A percentile compares a stretch with the other conserved stretches of the same genome.
Conservation (phyloP, 257 asterid species). For the Solanum tarapatanum region DNA sequence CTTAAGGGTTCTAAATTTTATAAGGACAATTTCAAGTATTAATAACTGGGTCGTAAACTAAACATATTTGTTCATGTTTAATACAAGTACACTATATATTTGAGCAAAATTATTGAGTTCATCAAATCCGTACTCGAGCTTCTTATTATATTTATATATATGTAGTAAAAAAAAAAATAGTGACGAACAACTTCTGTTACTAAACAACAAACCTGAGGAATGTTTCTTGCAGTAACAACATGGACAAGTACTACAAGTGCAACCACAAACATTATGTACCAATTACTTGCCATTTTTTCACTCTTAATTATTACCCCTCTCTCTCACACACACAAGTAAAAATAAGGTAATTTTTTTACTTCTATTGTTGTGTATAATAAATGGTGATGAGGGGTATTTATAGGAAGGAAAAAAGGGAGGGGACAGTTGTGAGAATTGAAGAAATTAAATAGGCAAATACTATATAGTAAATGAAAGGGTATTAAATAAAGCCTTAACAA, state of each 20-base stretch:
- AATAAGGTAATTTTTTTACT: not conserved
- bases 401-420: slow-evolving; percentile 1
- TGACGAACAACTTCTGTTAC: not conserved
- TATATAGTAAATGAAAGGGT: slow-evolving; percentile 18
- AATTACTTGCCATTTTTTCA: slow-evolving; percentile 22
- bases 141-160: too few relatives aligned
- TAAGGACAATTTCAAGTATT: rapidly evolving
- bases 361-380: not conserved
- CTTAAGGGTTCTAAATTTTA: too few relatives aligned
- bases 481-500: slow-evolving; percentile 8
- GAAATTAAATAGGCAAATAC: not conserved
- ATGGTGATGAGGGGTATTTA: slow-evolving; percentile 11
- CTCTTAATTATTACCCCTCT: not conserved
- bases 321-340: not conserved
- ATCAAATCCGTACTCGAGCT: rapidly evolving
- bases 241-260: slow-evolving; percentile 16
- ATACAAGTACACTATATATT: too few relatives aligned
- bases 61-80: too few relatives aligned
- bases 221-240: slow-evolving; percentile 40
- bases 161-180: not conserved
- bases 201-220: slow-evolving; percentile 7
- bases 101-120: too few relatives aligned
- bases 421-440: slow-evolving; percentile 26
- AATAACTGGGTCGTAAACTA: rapidly evolving
- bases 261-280: slow-evolving; percentile 12